These are phyloP conservation scores for Malassezia caprae DNA, from an alignment of 1,284 basidiomycete species.

Conservation along the genomic window DNA sequence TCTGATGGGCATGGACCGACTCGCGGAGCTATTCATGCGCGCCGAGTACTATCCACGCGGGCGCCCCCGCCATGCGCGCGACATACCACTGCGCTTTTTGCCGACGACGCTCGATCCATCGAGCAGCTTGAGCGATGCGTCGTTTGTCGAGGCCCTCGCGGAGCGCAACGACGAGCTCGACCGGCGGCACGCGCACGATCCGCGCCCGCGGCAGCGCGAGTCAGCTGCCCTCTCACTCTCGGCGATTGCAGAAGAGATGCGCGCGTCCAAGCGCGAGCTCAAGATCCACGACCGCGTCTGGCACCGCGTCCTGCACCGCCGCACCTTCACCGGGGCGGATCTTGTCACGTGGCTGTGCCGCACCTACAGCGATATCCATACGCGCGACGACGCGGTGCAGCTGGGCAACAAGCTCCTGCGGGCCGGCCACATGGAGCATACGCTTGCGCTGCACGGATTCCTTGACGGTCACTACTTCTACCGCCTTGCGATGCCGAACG, in stretches of 20 bases:
- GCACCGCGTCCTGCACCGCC: slow-evolving; percentile 40
- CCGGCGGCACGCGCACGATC: slow-evolving; percentile 14
- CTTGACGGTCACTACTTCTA: slow-evolving; percentile 47
- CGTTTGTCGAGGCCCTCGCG: slow-evolving; percentile 34
- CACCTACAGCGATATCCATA: slow-evolving; percentile 33
- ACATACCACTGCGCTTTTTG: slow-evolving; percentile 29
- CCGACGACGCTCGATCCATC: slow-evolving; percentile 45
- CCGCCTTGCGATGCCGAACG: slow-evolving; percentile 13
- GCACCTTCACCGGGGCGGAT: slow-evolving; percentile 42
- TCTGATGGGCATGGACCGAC: slow-evolving; percentile 77
- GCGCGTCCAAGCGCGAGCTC: slow-evolving; percentile 21
- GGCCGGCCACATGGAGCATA: slow-evolving; percentile 40
- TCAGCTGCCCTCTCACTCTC: slow-evolving; percentile 18
- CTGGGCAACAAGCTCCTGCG: slow-evolving; percentile 31
- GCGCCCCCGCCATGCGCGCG: slow-evolving; percentile 17
- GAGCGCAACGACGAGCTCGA: slow-evolving; percentile 25
- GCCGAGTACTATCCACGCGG: slow-evolving; percentile 24
- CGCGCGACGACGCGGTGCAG: slow-evolving; percentile 39
- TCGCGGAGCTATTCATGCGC: slow-evolving; percentile 66
- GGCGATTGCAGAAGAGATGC: slow-evolving; percentile 35
- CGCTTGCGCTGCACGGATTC: slow-evolving; percentile 37
- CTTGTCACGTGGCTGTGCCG: slow-evolving; percentile 43
- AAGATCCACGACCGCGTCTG: slow-evolving; percentile 42
- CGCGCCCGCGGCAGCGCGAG: slow-evolving; percentile 15
- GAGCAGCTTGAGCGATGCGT: slow-evolving; percentile 35